Conservation (phyloP, 2,329 filamentous ascomycete species). For the Ramichloridium luteum region DNA sequence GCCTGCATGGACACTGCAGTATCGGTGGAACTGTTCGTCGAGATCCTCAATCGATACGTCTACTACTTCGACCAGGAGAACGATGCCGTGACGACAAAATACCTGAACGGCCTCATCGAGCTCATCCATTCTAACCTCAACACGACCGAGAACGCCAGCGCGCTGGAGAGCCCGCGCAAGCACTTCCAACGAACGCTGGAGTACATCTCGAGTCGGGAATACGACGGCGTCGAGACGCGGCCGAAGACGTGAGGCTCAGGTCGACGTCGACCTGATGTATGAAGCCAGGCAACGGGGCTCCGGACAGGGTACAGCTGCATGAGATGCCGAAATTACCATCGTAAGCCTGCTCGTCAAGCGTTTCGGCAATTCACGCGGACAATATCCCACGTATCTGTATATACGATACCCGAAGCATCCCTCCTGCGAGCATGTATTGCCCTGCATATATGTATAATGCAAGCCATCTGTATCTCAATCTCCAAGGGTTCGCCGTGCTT, state of each 20-base stretch:
- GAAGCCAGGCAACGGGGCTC: no score
- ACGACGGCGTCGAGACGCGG: constrained; percentile 76
- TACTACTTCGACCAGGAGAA: constrained; percentile 99
- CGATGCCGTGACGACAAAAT: constrained; percentile 95
- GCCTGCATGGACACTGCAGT: constrained; percentile 98
- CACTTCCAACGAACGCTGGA: constrained; percentile 93
- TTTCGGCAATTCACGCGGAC: no score
- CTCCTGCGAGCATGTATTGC: no score
- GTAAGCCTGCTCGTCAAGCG: no score
- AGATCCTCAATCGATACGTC: constrained; percentile 95
- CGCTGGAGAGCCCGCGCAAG: constrained; percentile 76
- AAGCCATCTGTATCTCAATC: no score
- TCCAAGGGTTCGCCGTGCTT: no score
- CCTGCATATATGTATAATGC: no score
- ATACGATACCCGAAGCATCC: no score
- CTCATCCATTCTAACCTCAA: constrained; percentile 93
- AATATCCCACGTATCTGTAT: no score
- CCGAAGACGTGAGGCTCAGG: constrained; percentile 32
- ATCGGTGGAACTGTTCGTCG: constrained; percentile 94
- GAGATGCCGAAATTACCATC: no score
- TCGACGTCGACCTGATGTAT: no score
- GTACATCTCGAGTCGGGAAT: constrained; percentile 82
- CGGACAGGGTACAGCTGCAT: no score
- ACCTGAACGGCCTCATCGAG: constrained; percentile 94
- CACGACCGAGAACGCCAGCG: constrained; percentile 69